Base-by-base conservation (phyloP, 768 basidiomycete species). In the Rhodotorula kratochvilovae region DNA sequence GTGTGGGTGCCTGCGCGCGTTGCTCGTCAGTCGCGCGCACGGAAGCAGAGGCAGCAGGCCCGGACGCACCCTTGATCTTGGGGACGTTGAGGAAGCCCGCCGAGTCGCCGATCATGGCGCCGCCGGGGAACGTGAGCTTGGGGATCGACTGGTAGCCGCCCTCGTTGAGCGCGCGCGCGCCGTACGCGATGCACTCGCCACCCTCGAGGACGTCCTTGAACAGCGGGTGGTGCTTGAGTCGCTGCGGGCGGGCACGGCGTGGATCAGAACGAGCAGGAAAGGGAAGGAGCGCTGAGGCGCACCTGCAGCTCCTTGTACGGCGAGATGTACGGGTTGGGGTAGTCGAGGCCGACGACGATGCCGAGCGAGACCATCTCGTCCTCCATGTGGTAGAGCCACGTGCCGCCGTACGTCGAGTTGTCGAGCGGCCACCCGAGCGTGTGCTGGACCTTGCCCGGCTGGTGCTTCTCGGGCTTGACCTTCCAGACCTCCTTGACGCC, bases 401-500 rank as follows among this genome's bases (percentile, higher is more conserved):
- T 90, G 3, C 96, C 96, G 5, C 95, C 96, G 78, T 96, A 90
- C 2, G 92, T 93, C 62, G 65, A 12, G 54, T 69, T 86, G 79
- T 90, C 87, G 66, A 99, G 81, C 0, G 96, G 96, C 90, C 90
- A 97, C 12, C 96, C 96, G 77, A 99, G 83, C 15, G 91, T 92
- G 81, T 99, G 96, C 12, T 93, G 85, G n/a, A 96, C 87, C 77
- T 91, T 85, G 29, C 90, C 90, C 0, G 91, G 87, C 39, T 85
- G 80, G 79, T 92, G 85, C 75, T 81, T 83, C 81, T 83, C 84
- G 66, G 85, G 74, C 79, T 87, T 87, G 21, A 99, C 88, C 48
- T 90, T 86, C 96, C 96, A 98, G 3, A 98, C 92, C 80, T 99
- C 95, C 83, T 99, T 98, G 62, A 98, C 82, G 6, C 96, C 96